Evolutionary conservation across 345 rosid species (phyloP), one percentile per base, ranked within the genome.

Genomic region (Dipteronia dyeriana): DNA sequence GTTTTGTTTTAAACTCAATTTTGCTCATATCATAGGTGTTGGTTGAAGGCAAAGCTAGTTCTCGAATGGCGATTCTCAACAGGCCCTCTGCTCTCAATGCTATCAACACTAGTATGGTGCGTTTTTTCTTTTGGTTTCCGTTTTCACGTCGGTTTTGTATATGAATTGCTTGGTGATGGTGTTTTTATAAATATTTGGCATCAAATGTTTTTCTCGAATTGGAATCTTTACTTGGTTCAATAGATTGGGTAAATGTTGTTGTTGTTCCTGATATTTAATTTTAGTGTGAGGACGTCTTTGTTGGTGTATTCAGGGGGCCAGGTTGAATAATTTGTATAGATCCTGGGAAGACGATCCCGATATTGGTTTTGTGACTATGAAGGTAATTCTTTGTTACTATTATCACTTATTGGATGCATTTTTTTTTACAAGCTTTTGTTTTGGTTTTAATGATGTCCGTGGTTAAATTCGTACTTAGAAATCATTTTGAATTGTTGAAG

Each of bases 61-160:
- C 92, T 25, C 91, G 95, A 54, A 84, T 90, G 45, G 98, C 94
- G 63, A 84, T 96, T 86, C 95, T 92, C 70, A 92, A 94, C 60
- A 87, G 98, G 66, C 92, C 98, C n/a, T 78, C 92, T 17, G 86
- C 78, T 16, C 98, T 96, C 59, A 96, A 96, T 80, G 98, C 97
- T 19, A 92, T 96, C 81, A 92, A 77, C 79, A 85, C 91, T 74
- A 85, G 82, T 70, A 89, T 93, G 89, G 98, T 95, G 38, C 17
- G 76, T 59, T 75, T 74, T 71, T 77, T 29, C 3, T 31, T 31
- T 31, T 31, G 20, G 13, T 65, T 26, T 22, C 22, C 65, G 49
- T 45, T 62, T 45, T 45, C 17, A 20, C 47, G 22, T 54, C 38
- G 4, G 39, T 49, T 62, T 7, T 49, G n/a, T 72, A 22, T n/a